A percentile compares a stretch with the other conserved stretches of the same genome.
Evolutionary conservation across 805 yeast genomes (phyloP).

Genomic region (Candida bentonensis): DNA sequence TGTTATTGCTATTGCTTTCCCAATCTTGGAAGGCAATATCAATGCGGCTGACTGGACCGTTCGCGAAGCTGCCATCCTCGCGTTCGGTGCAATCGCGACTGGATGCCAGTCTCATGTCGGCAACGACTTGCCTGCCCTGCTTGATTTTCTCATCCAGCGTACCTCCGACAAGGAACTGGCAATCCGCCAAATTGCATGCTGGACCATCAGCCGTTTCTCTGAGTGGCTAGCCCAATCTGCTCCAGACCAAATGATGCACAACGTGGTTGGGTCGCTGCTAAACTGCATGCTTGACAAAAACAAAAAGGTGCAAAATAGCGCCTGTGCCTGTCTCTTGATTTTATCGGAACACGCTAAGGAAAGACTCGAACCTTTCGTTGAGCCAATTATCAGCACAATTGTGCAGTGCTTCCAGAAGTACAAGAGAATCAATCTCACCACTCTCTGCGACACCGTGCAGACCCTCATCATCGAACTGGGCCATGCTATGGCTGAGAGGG

Average conservation of each 20-base stretch:
- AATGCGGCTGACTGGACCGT: constrained; percentile 69
- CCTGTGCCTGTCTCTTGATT: constrained; percentile 73
- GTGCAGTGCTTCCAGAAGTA: constrained; percentile 61
- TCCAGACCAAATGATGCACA: constrained; percentile 54
- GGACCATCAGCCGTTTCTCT: constrained; percentile 85
- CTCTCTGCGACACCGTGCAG: constrained; percentile 81
- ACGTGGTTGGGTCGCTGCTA: constrained; percentile 67
- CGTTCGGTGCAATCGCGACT: constrained; percentile 89
- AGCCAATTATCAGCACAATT: constrained; percentile 55
- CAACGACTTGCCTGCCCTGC: constrained; percentile 60
- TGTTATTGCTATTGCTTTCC: constrained; percentile 55
- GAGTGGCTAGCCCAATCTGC: constrained; percentile 58
- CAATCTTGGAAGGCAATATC: constrained; percentile 59
- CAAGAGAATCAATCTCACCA: constrained; percentile 67
- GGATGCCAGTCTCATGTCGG: constrained; percentile 58
- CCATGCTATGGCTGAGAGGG: constrained; percentile 38
- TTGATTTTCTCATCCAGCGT: constrained; percentile 75
- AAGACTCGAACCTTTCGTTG: constrained; percentile 46
- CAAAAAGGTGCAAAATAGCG: constrained; percentile 92
- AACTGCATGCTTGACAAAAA: constrained; percentile 65
- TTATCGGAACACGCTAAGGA: constrained; percentile 68
- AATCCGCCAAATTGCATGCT: constrained; percentile 85
- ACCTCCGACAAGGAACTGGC: constrained; percentile 63
- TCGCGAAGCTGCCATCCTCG: constrained; percentile 85
- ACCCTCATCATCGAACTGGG: constrained; percentile 73